Evolutionary conservation across 352 stramenopile genomes (phyloP).

Genomic region (Globisporangium abappressorium): DNA sequence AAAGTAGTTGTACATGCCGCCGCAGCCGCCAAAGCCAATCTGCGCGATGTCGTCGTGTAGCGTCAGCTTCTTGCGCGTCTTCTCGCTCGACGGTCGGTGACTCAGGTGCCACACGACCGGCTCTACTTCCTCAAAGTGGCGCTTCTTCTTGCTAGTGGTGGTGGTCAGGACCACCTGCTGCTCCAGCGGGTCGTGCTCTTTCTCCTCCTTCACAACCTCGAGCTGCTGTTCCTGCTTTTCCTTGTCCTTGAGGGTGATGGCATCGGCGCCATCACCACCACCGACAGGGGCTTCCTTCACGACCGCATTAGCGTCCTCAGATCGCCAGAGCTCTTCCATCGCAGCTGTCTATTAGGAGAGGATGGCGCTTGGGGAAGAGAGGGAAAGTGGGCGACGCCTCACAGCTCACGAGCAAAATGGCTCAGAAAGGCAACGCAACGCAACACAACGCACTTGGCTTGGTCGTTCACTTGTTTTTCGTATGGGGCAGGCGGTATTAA

Average conservation of each 20-base stretch:
- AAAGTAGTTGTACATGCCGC: conserved; percentile 88
- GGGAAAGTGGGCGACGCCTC: background rate
- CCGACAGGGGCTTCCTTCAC: background rate
- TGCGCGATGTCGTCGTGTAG: conserved; percentile 57
- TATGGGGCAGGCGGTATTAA: background rate
- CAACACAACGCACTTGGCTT: background rate
- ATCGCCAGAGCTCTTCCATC: conserved; percentile 39
- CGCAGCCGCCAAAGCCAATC: conserved; percentile 78
- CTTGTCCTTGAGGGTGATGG: background rate
- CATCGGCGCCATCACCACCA: background rate
- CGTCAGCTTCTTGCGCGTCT: conserved; percentile 49
- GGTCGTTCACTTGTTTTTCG: background rate
- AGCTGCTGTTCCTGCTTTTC: background rate
- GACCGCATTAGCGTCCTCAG: conserved; percentile 15
- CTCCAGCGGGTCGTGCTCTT: background rate
- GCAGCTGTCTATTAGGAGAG: background rate
- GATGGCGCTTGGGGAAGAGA: background rate
- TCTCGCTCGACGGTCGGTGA: conserved; percentile 13
- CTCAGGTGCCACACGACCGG: conserved; percentile 33
- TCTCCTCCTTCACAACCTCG: background rate
- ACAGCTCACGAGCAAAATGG: background rate
- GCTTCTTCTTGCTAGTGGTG: conserved; percentile 10
- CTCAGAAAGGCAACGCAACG: background rate
- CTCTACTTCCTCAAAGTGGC: conserved; percentile 14
- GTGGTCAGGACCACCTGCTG: background rate